Evolutionary conservation across 306 rosid species (phyloP).

Genomic region (Citrullus colocynthis): DNA sequence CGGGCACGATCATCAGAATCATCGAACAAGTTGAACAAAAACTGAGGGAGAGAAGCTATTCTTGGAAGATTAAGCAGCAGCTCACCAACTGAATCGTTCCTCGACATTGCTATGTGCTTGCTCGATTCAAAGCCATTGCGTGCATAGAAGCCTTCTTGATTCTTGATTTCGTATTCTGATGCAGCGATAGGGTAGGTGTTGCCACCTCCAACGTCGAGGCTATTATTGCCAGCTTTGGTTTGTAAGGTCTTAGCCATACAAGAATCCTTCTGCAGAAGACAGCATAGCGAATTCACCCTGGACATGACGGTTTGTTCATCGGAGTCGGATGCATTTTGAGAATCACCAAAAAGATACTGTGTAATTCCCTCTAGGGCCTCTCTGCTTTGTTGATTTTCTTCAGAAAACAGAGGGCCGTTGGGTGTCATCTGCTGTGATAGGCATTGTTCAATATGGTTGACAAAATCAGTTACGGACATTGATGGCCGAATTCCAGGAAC

Average conservation of each 20-base stretch:
- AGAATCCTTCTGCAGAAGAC: constrained; percentile 72
- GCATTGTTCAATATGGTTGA: constrained; percentile 57
- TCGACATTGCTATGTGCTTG: constrained; percentile 51
- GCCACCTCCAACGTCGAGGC: constrained; percentile 11
- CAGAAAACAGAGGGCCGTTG: constrained; percentile 25
- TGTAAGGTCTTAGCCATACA: constrained; percentile 20
- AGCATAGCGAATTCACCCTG: constrained; percentile 71
- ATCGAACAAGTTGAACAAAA: constrained; percentile 56
- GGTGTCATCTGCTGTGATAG: constrained; percentile 58
- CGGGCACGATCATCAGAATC: constrained; percentile 36
- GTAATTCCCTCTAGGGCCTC: constrained; percentile 56
- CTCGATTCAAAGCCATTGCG: constrained; percentile 12
- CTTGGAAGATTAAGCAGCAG: constrained; percentile 69
- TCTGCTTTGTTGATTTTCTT: constrained; percentile 30
- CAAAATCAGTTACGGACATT: constrained; percentile 60
- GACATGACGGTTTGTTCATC: constrained; percentile 75
- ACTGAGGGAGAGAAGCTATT: constrained; percentile 57
- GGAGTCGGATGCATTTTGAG: constrained; percentile 29
- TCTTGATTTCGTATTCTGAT: constrained; percentile 6
- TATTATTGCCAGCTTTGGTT: constrained; percentile 10
- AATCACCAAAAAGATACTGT: constrained; percentile 57
- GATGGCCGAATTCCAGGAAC: constrained; percentile 56
- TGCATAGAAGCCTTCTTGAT: constrained; percentile 13
- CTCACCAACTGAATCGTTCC: constrained; percentile 74
- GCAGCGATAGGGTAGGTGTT: not conserved